phyloP scores from a whole-genome alignment of 768 basidiomycete species.

The Hydnomerulius pinastri region DNA sequence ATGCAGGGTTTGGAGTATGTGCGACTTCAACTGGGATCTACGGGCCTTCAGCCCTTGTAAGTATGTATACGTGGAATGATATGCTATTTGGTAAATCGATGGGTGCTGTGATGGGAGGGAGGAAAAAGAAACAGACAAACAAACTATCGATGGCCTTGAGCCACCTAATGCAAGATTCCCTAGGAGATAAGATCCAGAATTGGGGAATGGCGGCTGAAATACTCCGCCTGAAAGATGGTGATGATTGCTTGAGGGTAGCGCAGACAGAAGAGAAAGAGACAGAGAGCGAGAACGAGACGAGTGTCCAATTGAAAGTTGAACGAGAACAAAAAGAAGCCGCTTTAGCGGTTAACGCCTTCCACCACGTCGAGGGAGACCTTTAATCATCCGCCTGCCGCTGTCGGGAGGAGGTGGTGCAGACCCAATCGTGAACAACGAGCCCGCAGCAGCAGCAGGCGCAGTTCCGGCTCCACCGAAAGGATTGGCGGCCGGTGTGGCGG shows the following conservation, averaged over 20 bases:
- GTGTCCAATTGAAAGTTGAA: slow-evolving; percentile 9
- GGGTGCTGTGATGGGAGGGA: background rate
- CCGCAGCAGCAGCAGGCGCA: slow-evolving; percentile 33
- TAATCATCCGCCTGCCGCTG: slow-evolving; percentile 46
- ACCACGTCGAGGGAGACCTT: slow-evolving; percentile 54
- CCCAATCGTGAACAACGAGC: slow-evolving; percentile 59
- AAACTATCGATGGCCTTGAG: slow-evolving; percentile 29
- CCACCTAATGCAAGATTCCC: slow-evolving; percentile 20
- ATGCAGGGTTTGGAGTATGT: slow-evolving; percentile 18
- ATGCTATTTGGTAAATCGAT: slow-evolving; percentile 10
- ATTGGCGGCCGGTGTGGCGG: slow-evolving; percentile 42
- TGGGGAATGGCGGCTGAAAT: slow-evolving; percentile 3
- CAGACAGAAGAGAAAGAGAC: slow-evolving; percentile 14
- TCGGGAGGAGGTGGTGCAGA: slow-evolving; percentile 47
- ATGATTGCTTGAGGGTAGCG: slow-evolving; percentile 19
- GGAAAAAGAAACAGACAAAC: slow-evolving; percentile 11
- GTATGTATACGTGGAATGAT: slow-evolving; percentile 24
- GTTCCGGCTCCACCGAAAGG: slow-evolving; percentile 45
- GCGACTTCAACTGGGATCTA: slow-evolving; percentile 29
- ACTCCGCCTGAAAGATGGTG: slow-evolving; percentile 11
- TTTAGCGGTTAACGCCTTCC: slow-evolving; percentile 22
- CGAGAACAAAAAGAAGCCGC: slow-evolving; percentile 6
- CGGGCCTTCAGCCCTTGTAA: slow-evolving; percentile 37
- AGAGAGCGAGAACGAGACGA: slow-evolving; percentile 5
- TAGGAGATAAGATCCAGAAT: slow-evolving; percentile 13